Conservation (phyloP, 2,329 filamentous ascomycete species). For the Fusarium devonianum region DNA sequence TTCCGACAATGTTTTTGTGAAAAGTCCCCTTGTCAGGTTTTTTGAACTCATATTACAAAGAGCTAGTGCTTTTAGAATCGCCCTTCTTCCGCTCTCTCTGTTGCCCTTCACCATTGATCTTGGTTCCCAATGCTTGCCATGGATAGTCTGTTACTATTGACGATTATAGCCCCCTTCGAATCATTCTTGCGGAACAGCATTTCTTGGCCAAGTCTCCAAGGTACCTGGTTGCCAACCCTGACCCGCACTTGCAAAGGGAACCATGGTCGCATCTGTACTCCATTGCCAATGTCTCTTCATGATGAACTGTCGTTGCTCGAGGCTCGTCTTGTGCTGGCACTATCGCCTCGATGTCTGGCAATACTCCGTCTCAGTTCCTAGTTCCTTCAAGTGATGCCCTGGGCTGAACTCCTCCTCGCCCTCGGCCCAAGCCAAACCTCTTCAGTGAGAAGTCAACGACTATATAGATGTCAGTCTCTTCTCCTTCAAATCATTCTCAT, state of each 20-base stretch:
- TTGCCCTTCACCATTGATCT: background rate
- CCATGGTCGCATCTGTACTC: background rate
- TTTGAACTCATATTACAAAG: background rate
- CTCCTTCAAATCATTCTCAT: background rate
- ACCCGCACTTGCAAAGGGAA: constrained; percentile 15
- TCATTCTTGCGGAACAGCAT: background rate
- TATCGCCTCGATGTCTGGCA: constrained; percentile 8
- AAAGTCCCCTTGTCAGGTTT: background rate
- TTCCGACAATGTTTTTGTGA: background rate
- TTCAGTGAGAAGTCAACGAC: background rate
- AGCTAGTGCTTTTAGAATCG: constrained; percentile 8
- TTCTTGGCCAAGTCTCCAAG: background rate
- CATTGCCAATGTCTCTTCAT: constrained; percentile 22
- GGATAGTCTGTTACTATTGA: background rate
- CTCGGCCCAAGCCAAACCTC: background rate
- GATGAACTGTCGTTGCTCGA: background rate
- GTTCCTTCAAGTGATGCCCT: constrained; percentile 5
- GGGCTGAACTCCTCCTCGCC: too few relatives aligned
- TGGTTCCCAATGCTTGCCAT: background rate
- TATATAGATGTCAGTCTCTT: constrained; percentile 30
- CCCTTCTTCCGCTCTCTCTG: background rate
- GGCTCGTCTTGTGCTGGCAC: background rate
- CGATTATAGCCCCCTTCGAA: background rate
- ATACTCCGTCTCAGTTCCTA: constrained; percentile 7
- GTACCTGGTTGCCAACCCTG: background rate